Conservation (phyloP, 495 filamentous ascomycete genomes). For the Aspergillus homomorphus region DNA sequence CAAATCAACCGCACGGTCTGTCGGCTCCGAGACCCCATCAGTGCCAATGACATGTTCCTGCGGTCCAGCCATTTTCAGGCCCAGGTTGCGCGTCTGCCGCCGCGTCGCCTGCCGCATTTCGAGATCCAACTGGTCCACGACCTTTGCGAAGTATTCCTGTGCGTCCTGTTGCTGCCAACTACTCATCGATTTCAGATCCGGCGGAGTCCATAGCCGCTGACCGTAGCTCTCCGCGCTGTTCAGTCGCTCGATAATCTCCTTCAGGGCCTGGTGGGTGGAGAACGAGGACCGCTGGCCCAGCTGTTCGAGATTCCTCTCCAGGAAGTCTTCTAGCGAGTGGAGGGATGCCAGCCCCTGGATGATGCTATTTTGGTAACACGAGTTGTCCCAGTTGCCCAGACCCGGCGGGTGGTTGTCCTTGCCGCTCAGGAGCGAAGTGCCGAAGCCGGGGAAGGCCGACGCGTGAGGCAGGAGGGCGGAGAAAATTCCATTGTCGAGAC, state of each 20-base stretch:
- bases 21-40: constrained; percentile 2
- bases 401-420: constrained; percentile 60
- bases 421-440: constrained; percentile 38
- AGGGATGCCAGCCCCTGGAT: constrained; percentile 83
- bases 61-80: constrained; percentile 41
- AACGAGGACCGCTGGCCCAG: constrained; percentile 36
- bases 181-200: constrained; percentile 78
- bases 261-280: constrained; percentile 55
- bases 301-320: constrained; percentile 45
- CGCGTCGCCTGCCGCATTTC: constrained; percentile 57
- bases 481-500: constrained; percentile 56
- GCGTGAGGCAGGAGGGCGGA: constrained; percentile 48
- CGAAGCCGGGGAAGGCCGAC: constrained; percentile 40
- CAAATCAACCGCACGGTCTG: constrained; percentile 6
- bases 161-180: constrained; percentile 97
- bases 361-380: constrained; percentile 97
- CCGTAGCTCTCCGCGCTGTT: constrained; percentile 66
- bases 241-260: constrained; percentile 60
- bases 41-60: constrained; percentile 39
- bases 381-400: constrained; percentile 87
- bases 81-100: constrained; percentile 38
- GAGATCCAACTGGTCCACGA: constrained; percentile 82
- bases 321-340: constrained; percentile 52
- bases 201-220: constrained; percentile 70
- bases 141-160: constrained; percentile 92